Evolutionary conservation across 1,284 basidiomycete genomes (phyloP).

Genomic region (Moniliophthora roreri): DNA sequence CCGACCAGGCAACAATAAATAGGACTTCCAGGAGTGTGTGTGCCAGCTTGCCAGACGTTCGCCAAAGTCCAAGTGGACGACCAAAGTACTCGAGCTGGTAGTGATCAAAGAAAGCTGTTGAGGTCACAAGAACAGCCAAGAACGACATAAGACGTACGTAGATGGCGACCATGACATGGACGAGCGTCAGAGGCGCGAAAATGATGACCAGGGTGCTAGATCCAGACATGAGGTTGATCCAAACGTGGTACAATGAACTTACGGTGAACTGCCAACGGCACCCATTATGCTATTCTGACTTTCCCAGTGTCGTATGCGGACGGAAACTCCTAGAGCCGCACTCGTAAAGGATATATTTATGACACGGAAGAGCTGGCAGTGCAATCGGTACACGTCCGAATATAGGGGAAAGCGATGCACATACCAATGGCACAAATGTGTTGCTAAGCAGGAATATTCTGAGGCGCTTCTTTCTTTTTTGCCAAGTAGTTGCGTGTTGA

Average conservation of each 20-base stretch:
- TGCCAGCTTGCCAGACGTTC: conserved; percentile 77
- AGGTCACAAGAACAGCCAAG: conserved; percentile 2
- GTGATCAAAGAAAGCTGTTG: conserved; percentile 13
- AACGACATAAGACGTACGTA: conserved; percentile 54
- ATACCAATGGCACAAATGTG: conserved; percentile 73
- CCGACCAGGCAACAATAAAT: conserved; percentile 91
- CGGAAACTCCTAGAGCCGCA: conserved; percentile 77
- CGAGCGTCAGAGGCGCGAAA: conserved; percentile 80
- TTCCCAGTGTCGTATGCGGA: conserved; percentile 70
- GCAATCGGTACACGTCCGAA: conserved; percentile 28
- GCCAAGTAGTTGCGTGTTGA: conserved; percentile 35
- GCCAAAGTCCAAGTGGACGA: conserved; percentile 87
- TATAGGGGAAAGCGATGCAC: conserved; percentile 21
- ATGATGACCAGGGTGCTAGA: conserved; percentile 81
- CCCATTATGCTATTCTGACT: conserved; percentile 52
- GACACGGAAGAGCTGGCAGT: conserved; percentile 74
- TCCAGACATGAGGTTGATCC: conserved; percentile 9
- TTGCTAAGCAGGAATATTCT: conserved; percentile 70
- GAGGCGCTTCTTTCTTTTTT: conserved; percentile 50
- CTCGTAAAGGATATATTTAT: conserved; percentile 84
- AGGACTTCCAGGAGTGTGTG: conserved; percentile 82
- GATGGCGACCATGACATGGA: conserved; percentile 84
- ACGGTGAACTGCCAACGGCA: conserved; percentile 81
- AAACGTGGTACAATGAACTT: conserved; percentile 28
- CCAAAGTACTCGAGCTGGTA: conserved; percentile 87